A percentile compares a stretch with the other conserved stretches of the same genome.
These are phyloP conservation scores for Penicillium verhagenii DNA, from an alignment of 495 filamentous ascomycete species.

Conservation along the genomic window DNA sequence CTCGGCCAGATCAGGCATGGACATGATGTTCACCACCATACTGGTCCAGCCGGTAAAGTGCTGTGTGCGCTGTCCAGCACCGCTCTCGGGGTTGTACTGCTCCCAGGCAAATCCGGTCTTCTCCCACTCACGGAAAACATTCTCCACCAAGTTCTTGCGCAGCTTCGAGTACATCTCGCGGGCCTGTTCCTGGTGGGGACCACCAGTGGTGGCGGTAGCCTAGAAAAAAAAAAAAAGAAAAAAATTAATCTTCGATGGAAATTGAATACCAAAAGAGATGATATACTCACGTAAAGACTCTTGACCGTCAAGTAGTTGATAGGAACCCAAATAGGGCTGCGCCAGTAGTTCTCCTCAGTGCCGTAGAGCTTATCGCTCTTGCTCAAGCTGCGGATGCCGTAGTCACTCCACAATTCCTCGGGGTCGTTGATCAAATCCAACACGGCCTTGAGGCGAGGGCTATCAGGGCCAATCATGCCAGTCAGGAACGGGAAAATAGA, in stretches of 20 bases:
- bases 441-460: constrained; percentile 66
- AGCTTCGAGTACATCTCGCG: constrained; percentile 72
- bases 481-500: constrained; percentile 91
- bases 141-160: constrained; percentile 81
- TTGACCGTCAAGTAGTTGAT: constrained; percentile 90
- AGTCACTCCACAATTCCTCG: constrained; percentile 81
- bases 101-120: constrained; percentile 98
- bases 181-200: constrained; percentile 70
- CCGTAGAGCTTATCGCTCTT: constrained; percentile 79
- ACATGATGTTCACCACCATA: constrained; percentile 96
- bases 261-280: not conserved
- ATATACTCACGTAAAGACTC: constrained; percentile 72
- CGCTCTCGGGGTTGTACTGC: constrained; percentile 94
- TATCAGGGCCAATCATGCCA: constrained; percentile 70
- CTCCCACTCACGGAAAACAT: constrained; percentile 83
- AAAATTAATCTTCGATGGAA: constrained; percentile 13
- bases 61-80: constrained; percentile 88
- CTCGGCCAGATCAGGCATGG: constrained; percentile 64
- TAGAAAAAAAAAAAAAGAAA: constrained; percentile 20
- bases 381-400: constrained; percentile 84
- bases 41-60: constrained; percentile 99
- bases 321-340: constrained; percentile 94
- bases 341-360: constrained; percentile 95
- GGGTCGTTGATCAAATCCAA: constrained; percentile 77
- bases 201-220: constrained; percentile 47